Conservation (phyloP, 305 asterid species). For the Fraxinus sp. region DNA sequence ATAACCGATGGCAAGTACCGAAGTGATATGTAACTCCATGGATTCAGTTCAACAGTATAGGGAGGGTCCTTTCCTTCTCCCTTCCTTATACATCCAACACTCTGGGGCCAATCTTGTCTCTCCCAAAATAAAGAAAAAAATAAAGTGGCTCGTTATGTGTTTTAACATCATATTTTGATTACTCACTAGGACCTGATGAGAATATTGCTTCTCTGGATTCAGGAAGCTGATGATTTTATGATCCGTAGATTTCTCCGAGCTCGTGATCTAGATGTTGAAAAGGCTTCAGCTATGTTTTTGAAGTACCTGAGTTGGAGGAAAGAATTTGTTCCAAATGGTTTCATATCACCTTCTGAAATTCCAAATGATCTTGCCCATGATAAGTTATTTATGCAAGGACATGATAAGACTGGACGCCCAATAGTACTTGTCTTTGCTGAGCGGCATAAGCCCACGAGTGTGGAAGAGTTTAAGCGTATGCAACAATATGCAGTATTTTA, state of each 20-base stretch:
- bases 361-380: constrained; percentile 34
- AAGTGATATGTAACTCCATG: background rate
- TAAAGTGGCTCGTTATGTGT: background rate
- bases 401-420: constrained; percentile 72
- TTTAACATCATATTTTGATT: background rate
- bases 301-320: constrained; percentile 80
- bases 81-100: background rate
- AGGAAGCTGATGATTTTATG: constrained; percentile 76
- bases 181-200: background rate
- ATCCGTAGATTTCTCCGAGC: constrained; percentile 81
- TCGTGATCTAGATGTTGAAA: constrained; percentile 82
- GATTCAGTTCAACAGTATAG: background rate
- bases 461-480: constrained; percentile 82
- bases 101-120: background rate
- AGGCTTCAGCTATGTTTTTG: constrained; percentile 64
- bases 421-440: constrained; percentile 57
- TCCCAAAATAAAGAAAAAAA: background rate
- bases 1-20: background rate
- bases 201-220: constrained; percentile 17
- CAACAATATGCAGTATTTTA: background rate
- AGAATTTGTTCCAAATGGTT: constrained; percentile 73
- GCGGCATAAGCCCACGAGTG: constrained; percentile 57
- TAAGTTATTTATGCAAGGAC: constrained; percentile 81
- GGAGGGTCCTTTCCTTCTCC: background rate
- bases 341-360: constrained; percentile 66